phyloP scores from a whole-genome alignment of 192 early-diverging fungal species.

The Podila clonocystis region DNA sequence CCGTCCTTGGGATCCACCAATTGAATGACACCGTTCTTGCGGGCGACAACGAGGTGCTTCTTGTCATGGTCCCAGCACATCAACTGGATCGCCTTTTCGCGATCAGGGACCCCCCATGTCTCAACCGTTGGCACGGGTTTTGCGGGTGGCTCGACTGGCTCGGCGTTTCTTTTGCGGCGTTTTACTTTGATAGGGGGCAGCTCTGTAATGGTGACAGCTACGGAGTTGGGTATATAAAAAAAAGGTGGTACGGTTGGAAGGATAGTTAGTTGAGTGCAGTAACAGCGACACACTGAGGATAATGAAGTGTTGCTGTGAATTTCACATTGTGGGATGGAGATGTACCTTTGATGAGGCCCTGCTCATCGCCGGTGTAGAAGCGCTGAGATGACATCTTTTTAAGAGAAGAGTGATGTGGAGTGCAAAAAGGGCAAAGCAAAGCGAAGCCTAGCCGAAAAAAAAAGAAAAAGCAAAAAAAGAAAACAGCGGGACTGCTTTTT shows the following conservation, averaged over 20 bases:
- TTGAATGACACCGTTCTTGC: slow-evolving; percentile 62
- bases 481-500: slow-evolving; percentile 11
- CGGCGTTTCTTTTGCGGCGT: slow-evolving; percentile 15
- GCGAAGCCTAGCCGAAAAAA: background rate
- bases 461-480: slow-evolving; percentile 16
- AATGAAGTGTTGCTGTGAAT: too few species aligned
- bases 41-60: slow-evolving; percentile 59
- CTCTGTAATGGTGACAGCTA: slow-evolving; percentile 42
- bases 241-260: background rate
- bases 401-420: background rate
- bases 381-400: slow-evolving; percentile 43
- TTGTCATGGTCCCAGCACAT: slow-evolving; percentile 49
- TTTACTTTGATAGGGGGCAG: slow-evolving; percentile 24
- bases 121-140: slow-evolving; percentile 26
- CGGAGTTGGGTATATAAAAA: background rate
- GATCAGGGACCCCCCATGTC: slow-evolving; percentile 51
- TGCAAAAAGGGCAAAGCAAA: background rate
- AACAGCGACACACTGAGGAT: too few species aligned
- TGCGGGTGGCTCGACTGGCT: slow-evolving; percentile 24
- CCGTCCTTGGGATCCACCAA: slow-evolving; percentile 56
- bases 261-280: background rate
- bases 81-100: slow-evolving; percentile 38
- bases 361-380: slow-evolving; percentile 55
- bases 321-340: background rate
- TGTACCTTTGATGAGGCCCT: slow-evolving; percentile 55